phyloP scores from a whole-genome alignment of 2,329 filamentous ascomycete species.

The Cyphellophora europaea region DNA sequence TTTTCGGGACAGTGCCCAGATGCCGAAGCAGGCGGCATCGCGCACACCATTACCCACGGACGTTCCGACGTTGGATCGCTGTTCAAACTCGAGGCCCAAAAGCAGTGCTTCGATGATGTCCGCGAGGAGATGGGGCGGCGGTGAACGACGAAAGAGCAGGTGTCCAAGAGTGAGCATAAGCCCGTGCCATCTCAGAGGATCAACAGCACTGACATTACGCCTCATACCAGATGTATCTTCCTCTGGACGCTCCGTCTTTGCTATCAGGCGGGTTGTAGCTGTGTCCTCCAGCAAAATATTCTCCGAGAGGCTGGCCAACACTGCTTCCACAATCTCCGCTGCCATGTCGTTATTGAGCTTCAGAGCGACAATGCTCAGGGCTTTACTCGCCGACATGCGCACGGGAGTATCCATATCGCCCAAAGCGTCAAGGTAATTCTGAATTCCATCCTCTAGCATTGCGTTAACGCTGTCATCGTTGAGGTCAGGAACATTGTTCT shows the following conservation, averaged over 20 bases:
- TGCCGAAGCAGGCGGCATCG: conserved; percentile 90
- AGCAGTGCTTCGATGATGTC: conserved; percentile 69
- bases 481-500: conserved; percentile 27
- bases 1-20: conserved; percentile 83
- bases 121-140: conserved; percentile 59
- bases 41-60: conserved; percentile 83
- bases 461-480: conserved; percentile 25
- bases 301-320: conserved; percentile 60
- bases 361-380: conserved; percentile 75
- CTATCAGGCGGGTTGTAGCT: conserved; percentile 29
- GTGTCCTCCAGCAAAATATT: conserved; percentile 49
- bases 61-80: conserved; percentile 72
- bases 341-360: conserved; percentile 75
- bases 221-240: conserved; percentile 28
- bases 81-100: conserved; percentile 77
- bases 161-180: conserved; percentile 80
- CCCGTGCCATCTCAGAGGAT: conserved; percentile 84
- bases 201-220: conserved; percentile 61
- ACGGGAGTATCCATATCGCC: conserved; percentile 88
- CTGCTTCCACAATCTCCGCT: conserved; percentile 74
- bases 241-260: conserved; percentile 21
- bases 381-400: conserved; percentile 82
- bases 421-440: conserved; percentile 67
- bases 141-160: conserved; percentile 73
- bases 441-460: conserved; percentile 70